Evolutionary conservation across 192 early-diverging fungal species (phyloP), one percentile per base, ranked within the genome.

Genomic region (Allomyces macrogynus): DNA sequence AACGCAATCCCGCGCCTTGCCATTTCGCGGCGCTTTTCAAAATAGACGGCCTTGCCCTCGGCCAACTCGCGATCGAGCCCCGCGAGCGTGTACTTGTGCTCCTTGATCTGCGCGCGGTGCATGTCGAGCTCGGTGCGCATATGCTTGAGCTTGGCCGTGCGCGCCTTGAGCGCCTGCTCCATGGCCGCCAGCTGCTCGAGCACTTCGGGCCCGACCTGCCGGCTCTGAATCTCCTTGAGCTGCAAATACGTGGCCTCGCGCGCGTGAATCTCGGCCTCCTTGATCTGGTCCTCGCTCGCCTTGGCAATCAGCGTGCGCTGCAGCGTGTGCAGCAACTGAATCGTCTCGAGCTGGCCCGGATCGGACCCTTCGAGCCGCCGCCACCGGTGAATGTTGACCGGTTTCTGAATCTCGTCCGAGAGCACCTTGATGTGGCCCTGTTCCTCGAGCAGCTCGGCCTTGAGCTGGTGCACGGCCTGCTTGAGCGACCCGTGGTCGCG

Each of bases 311-410:
- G 70, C 64, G 80, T 79, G 69, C 73, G 75, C 66, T 84, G 82
- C 32, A 84, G 69, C 43, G 76, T 73, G 61, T 84, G 82, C 22
- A 80, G 71, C 11, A 84, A 66, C 68, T 80, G 79, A 44, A 84
- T 70, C 73, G 81, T 74, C 61, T 78, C 77, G 49, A 72, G 81
- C 3, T 74, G 77, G 65, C 84, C 74, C 24, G 82, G 82, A 60
- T 80, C 76, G n/a, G 67, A 69, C 10, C 79, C 79, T 62, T 83
- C 81, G n/a, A 84, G 68, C 63, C 81, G 79, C 40, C 82, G 64
- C 82, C 82, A 84, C 18, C 82, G 70, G 64, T 84, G 82, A 10
- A 84, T 79, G 68, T 84, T 84, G 63, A 84, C 74, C 26, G 79
- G 81, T 49, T 84, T 76, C 65, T 73, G 63, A 11, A 84, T 71